phyloP scores from a whole-genome alignment of 306 rosid species.

The Medicago truncatula region DNA sequence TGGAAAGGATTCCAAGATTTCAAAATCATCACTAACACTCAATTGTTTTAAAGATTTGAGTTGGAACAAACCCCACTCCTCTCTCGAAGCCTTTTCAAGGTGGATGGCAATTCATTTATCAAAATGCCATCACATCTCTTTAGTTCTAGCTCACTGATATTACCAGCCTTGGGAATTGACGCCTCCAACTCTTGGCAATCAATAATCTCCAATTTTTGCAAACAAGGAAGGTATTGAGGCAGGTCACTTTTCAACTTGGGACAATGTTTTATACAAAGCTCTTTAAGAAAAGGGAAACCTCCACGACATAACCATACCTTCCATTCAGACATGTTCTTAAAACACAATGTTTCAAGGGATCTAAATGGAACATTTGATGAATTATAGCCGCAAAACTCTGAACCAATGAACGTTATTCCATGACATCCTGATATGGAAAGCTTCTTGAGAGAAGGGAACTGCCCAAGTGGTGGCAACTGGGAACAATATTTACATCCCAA shows the following conservation, averaged over 20 bases:
- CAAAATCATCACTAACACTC: no score
- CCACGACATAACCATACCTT: conserved; percentile 28
- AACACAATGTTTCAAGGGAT: no score
- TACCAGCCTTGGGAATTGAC: background rate
- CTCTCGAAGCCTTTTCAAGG: no score
- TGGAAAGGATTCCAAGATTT: no score
- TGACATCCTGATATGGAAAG: conserved; percentile 25
- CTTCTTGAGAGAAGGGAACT: conserved; percentile 31
- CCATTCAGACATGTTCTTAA: conserved; percentile 20
- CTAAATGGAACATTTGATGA: background rate
- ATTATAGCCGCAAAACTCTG: conserved; percentile 29
- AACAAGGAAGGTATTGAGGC: conserved; percentile 19
- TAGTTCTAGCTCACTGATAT: no score
- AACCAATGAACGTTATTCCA: conserved; percentile 23
- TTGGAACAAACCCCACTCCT: no score
- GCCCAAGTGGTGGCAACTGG: conserved; percentile 42
- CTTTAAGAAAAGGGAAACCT: conserved; percentile 17
- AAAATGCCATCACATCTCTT: background rate
- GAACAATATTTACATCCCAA: background rate
- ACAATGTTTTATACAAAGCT: background rate
- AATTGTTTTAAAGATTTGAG: no score
- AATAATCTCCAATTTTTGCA: background rate
- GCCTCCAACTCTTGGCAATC: background rate
- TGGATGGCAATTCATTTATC: background rate
- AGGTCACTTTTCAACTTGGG: background rate